Evolutionary conservation across 2,329 filamentous ascomycete species (phyloP).

Genomic region (Cladosporium austrohemisphaericum): DNA sequence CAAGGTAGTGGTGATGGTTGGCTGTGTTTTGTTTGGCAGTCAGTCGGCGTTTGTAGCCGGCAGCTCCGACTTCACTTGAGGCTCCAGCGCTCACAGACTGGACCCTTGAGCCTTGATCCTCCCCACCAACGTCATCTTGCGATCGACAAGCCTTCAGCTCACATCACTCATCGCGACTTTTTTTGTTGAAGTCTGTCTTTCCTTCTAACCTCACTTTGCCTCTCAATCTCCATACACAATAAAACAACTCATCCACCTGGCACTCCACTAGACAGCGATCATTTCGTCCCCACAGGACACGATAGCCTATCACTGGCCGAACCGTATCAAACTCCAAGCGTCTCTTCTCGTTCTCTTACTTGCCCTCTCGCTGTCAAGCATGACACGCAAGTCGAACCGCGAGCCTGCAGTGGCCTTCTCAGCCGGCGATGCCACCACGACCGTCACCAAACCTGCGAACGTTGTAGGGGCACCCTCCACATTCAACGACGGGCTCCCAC

Average conservation of each 20-base stretch:
- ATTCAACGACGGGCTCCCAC: conserved; percentile 63
- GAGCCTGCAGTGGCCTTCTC: conserved; percentile 6
- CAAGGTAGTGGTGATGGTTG: no score
- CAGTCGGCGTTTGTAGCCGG: no score
- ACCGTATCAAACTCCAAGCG: not conserved
- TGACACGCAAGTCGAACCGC: conserved; percentile 10
- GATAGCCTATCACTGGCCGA: not conserved
- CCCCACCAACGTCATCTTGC: no score
- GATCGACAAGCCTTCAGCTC: no score
- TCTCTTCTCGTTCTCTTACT: not conserved
- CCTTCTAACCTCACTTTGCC: no score
- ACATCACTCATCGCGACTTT: no score
- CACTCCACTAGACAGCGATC: not conserved
- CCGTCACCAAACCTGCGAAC: conserved; percentile 35
- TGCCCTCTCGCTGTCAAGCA: not conserved
- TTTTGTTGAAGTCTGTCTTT: no score
- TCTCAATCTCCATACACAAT: no score
- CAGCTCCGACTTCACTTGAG: no score
- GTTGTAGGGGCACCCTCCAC: conserved; percentile 47
- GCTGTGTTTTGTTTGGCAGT: no score
- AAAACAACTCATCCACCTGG: not conserved
- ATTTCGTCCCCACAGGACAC: not conserved
- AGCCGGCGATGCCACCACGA: conserved; percentile 26
- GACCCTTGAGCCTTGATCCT: no score
- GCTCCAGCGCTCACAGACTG: no score